phyloP scores from a whole-genome alignment of 345 rosid species.

The Hibiscus tridactylites region DNA sequence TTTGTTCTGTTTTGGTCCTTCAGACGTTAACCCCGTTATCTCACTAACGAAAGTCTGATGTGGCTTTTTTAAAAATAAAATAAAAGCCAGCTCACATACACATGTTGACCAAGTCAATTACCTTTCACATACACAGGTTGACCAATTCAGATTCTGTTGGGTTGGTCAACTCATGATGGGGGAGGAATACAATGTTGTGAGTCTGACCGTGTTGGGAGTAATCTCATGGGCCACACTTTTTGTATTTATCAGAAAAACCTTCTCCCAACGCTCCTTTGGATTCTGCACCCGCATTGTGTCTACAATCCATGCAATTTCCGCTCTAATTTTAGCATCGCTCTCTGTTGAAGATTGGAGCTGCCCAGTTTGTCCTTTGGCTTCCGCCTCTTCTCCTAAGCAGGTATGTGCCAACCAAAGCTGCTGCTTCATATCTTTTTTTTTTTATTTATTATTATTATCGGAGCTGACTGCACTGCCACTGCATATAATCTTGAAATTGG shows the following conservation, averaged over 20 bases:
- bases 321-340: conserved; percentile 50
- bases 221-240: conserved; percentile 50
- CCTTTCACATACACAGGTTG: too few species aligned
- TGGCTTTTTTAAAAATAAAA: too few species aligned
- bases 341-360: conserved; percentile 67
- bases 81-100: too few species aligned
- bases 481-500: too few species aligned
- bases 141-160: background rate
- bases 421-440: too few species aligned
- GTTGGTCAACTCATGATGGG: too few species aligned
- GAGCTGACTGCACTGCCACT: too few species aligned
- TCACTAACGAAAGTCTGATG: too few species aligned
- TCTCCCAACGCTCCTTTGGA: conserved; percentile 51
- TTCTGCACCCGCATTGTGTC: conserved; percentile 77
- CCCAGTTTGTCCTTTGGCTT: conserved; percentile 62
- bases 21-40: too few species aligned
- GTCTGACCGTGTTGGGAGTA: conserved; percentile 33
- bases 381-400: conserved; percentile 51
- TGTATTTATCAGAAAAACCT: conserved; percentile 28
- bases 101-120: too few species aligned
- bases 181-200: conserved; percentile 15
- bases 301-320: conserved; percentile 49
- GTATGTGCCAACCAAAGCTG: conserved; percentile 12
- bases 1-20: too few species aligned
- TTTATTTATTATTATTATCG: too few species aligned